phyloP scores from a whole-genome alignment of 768 basidiomycete genomes.

The Phaffia australis region DNA sequence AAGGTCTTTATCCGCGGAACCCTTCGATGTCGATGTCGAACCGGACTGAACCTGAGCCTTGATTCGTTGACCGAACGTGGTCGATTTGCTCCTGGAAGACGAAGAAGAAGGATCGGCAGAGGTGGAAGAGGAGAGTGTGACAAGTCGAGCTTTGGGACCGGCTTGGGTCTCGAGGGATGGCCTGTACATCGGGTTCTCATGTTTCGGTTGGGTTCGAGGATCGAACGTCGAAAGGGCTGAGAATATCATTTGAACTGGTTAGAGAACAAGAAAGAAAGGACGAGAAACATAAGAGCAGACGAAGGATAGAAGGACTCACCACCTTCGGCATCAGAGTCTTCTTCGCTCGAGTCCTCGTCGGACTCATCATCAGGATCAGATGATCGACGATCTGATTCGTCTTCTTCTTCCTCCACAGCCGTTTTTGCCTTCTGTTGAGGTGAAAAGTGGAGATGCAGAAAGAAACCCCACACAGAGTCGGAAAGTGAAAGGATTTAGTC shows the following conservation, averaged over 20 bases:
- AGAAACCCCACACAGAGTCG: background rate
- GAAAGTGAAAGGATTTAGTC: background rate
- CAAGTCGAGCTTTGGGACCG: constrained; percentile 53
- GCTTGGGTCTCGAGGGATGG: constrained; percentile 31
- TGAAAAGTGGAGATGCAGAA: background rate
- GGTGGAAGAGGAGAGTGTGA: constrained; percentile 47
- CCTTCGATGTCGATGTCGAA: background rate
- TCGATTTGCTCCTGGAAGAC: background rate
- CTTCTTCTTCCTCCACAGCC: constrained; percentile 78
- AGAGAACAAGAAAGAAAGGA: background rate
- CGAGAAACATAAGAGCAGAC: constrained; percentile 34
- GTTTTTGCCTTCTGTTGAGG: constrained; percentile 48
- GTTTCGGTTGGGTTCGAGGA: constrained; percentile 26
- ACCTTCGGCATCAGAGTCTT: constrained; percentile 40
- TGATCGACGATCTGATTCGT: constrained; percentile 57
- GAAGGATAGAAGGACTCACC: constrained; percentile 9
- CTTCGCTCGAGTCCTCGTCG: constrained; percentile 28
- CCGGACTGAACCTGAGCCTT: constrained; percentile 15
- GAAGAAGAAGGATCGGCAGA: constrained; percentile 23
- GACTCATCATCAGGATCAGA: constrained; percentile 32
- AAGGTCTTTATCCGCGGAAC: background rate
- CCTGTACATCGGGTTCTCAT: constrained; percentile 51
- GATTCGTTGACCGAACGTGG: constrained; percentile 21
- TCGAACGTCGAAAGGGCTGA: constrained; percentile 31
- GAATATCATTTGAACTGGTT: too few species aligned